These are phyloP conservation scores for Mycena amicta DNA, from an alignment of 768 basidiomycete species.

Conservation along the genomic window DNA sequence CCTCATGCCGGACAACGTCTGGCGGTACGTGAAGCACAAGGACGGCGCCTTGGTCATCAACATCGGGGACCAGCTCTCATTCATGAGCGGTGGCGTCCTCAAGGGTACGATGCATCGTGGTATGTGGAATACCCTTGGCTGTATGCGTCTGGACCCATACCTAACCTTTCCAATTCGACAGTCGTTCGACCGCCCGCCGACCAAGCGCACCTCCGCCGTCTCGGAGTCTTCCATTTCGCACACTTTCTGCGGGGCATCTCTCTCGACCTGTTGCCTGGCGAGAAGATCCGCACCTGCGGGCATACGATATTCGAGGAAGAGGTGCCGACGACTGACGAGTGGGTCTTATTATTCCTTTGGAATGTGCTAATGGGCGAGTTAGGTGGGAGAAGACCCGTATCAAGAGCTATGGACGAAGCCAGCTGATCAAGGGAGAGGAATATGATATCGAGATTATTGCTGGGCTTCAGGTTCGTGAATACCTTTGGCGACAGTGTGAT, in stretches of 20 bases:
- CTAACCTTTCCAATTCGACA: no score
- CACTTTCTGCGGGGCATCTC: constrained; percentile 32
- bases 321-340: constrained; percentile 35
- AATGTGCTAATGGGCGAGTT: not conserved
- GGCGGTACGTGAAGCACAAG: constrained; percentile 38
- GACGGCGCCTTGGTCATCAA: constrained; percentile 37
- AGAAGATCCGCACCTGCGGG: constrained; percentile 34
- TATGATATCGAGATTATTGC: constrained; percentile 38
- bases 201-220: constrained; percentile 30
- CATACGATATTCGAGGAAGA: constrained; percentile 31
- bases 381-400: constrained; percentile 37
- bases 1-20: constrained; percentile 38
- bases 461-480: constrained; percentile 29
- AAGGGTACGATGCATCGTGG: constrained; percentile 40
- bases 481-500: not conserved
- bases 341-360: not conserved
- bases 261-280: constrained; percentile 32
- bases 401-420: constrained; percentile 34
- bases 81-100: constrained; percentile 37
- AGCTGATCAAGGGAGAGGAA: constrained; percentile 36
- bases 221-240: constrained; percentile 39
- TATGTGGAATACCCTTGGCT: no score
- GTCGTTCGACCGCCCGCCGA: constrained; percentile 37
- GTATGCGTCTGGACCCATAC: no score
- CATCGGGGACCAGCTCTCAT: constrained; percentile 38